Percentiles rank a stretch among this genome's conserved stretches.
phyloP scores from a whole-genome alignment of 108 stramenopile species.

The Fistulifera solaris region DNA sequence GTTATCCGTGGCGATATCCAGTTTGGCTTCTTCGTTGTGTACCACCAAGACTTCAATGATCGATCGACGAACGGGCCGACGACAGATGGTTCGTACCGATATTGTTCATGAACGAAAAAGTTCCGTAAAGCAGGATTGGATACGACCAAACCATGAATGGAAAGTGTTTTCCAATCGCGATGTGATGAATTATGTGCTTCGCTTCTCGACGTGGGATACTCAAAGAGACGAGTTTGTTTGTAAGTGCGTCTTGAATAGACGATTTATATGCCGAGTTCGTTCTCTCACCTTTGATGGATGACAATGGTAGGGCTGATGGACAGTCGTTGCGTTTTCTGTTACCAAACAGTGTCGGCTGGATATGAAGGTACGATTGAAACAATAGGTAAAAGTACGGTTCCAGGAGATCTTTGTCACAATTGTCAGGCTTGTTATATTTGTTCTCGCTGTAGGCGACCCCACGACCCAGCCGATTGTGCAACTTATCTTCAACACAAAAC shows the following conservation, averaged over 20 bases:
- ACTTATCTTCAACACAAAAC: neutral
- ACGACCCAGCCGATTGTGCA: slow-evolving; percentile 2
- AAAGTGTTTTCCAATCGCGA: slow-evolving; percentile 2
- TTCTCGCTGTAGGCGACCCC: neutral
- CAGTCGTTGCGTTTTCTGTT: slow-evolving; percentile 23
- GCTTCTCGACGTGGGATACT: slow-evolving; percentile 10
- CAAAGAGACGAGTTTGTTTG: slow-evolving; percentile 17
- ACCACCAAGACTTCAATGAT: slow-evolving; percentile 42
- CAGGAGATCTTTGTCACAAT: neutral
- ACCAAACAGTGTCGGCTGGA: neutral
- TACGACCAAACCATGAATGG: slow-evolving; percentile 14
- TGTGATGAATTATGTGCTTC: slow-evolving; percentile 5
- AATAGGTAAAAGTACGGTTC: neutral
- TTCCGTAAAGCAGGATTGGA: slow-evolving; percentile 16
- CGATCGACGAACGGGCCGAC: slow-evolving; percentile 21
- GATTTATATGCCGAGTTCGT: neutral
- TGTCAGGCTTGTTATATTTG: neutral
- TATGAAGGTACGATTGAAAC: neutral
- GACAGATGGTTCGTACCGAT: slow-evolving; percentile 24
- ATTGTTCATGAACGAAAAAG: slow-evolving; percentile 21
- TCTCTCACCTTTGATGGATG: slow-evolving; percentile 4
- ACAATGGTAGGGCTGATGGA: slow-evolving; percentile 13
- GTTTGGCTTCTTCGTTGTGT: slow-evolving; percentile 26
- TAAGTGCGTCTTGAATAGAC: neutral
- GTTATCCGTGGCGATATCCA: slow-evolving; percentile 23